Percentiles rank a stretch among this genome's conserved stretches.
Conservation (phyloP, 306 rosid species). For the Dalbergia cultrata region DNA sequence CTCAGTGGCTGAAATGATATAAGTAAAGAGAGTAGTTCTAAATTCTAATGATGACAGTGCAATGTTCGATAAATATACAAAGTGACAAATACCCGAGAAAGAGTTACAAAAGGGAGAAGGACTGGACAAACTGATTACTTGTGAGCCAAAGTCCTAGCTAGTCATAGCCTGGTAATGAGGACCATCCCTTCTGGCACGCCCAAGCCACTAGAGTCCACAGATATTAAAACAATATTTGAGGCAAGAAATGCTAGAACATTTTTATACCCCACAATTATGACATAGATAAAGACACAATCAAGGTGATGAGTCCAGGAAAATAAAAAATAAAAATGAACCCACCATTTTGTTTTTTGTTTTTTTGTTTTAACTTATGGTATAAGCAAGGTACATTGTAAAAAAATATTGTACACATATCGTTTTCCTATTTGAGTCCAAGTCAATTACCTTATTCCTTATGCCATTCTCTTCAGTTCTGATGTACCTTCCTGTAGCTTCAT, state of each 20-base stretch:
- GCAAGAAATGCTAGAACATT: not conserved
- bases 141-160: conserved; percentile 8
- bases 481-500: conserved; percentile 34
- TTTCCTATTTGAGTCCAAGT: not conserved
- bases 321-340: too few relatives aligned
- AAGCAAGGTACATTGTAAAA: too few relatives aligned
- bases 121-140: not conserved
- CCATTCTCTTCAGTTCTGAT: conserved; percentile 36
- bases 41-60: not conserved
- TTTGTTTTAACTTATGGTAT: too few relatives aligned
- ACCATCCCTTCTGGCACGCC: conserved; percentile 16
- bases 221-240: not conserved
- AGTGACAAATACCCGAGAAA: not conserved
- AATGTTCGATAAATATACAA: not conserved
- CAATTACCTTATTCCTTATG: conserved; percentile 40
- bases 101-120: not conserved
- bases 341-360: too few relatives aligned
- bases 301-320: too few relatives aligned
- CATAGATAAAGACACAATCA: too few relatives aligned
- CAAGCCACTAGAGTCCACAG: not conserved
- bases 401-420: too few relatives aligned
- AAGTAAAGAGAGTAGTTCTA: not conserved
- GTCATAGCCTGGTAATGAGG: conserved; percentile 22
- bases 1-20: not conserved
- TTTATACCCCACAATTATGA: too few relatives aligned